These are phyloP conservation scores for Hypocrella siamensis DNA, from an alignment of 2,329 filamentous ascomycete genomes.

Conservation along the genomic window DNA sequence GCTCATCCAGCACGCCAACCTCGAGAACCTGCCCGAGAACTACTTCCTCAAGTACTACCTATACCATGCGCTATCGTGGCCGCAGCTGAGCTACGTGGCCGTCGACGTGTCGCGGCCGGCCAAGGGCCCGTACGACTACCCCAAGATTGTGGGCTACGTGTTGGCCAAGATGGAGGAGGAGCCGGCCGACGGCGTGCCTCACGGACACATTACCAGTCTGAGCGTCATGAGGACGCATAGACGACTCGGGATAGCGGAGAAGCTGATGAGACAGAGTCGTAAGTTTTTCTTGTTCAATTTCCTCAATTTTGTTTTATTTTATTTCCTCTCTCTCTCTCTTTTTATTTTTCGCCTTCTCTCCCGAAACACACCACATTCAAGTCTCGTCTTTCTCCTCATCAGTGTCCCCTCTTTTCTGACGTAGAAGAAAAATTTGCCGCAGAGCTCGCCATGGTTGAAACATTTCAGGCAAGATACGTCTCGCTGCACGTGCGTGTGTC, in stretches of 20 bases:
- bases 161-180: slow-evolving; percentile 99
- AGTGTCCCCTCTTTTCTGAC: neutral
- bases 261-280: slow-evolving; percentile 94
- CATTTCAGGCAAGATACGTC: slow-evolving; percentile 81
- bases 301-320: neutral
- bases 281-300: slow-evolving; percentile 21
- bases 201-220: slow-evolving; percentile 91
- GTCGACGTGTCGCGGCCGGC: slow-evolving; percentile 75
- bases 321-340: neutral
- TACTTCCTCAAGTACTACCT: slow-evolving; percentile 99
- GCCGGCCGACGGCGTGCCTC: slow-evolving; percentile 73
- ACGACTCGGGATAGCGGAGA: slow-evolving; percentile 82
- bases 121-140: slow-evolving; percentile 71
- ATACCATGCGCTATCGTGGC: slow-evolving; percentile 97
- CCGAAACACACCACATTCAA: neutral
- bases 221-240: slow-evolving; percentile 95
- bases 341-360: neutral
- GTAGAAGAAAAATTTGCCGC: neutral
- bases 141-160: slow-evolving; percentile 98
- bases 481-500: slow-evolving; percentile 90
- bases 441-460: slow-evolving; percentile 96
- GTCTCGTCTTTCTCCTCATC: too few relatives aligned
- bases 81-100: slow-evolving; percentile 89
- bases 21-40: slow-evolving; percentile 97
- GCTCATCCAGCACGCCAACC: slow-evolving; percentile 93